Evolutionary conservation across 331 rosid species (phyloP).

Genomic region (Prunus yedoensis): DNA sequence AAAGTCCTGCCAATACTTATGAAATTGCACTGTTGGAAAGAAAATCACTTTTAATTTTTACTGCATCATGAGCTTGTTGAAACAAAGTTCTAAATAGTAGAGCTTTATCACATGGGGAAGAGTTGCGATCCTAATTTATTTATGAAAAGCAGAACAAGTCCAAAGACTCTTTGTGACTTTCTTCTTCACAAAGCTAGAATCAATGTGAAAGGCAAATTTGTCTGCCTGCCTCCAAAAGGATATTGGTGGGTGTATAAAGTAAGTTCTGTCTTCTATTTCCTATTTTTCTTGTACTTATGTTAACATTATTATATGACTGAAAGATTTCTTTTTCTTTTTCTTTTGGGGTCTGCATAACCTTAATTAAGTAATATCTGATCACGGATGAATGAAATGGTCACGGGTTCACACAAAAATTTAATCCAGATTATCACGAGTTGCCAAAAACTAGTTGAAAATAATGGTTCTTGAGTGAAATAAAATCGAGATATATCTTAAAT

Average conservation of each 20-base stretch:
- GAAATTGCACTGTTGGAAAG: not conserved
- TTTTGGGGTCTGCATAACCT: not conserved
- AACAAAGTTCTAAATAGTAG: not conserved
- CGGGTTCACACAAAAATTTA: constrained; percentile 11
- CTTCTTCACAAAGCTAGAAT: not conserved
- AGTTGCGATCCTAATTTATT: not conserved
- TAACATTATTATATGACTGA: not conserved
- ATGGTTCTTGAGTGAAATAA: not conserved
- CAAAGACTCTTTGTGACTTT: constrained; percentile 3
- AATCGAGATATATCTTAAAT: not conserved
- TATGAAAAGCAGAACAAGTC: not conserved
- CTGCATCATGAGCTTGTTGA: not conserved
- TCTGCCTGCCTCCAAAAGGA: not conserved
- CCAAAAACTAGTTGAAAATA: constrained; percentile 3
- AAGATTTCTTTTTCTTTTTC: not conserved
- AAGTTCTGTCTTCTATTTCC: not conserved
- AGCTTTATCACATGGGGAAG: not conserved
- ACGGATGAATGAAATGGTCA: constrained; percentile 22
- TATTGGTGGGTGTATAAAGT: not conserved
- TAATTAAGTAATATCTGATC: not conserved
- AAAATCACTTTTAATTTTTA: not conserved
- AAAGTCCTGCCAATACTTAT: not conserved
- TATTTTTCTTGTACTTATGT: too few relatives aligned
- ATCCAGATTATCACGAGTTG: constrained; percentile 27
- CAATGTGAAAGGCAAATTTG: not conserved